Percentiles rank a stretch among this genome's conserved stretches.
Conservation (phyloP, 345 rosid genomes). For the Populus euphratica region DNA sequence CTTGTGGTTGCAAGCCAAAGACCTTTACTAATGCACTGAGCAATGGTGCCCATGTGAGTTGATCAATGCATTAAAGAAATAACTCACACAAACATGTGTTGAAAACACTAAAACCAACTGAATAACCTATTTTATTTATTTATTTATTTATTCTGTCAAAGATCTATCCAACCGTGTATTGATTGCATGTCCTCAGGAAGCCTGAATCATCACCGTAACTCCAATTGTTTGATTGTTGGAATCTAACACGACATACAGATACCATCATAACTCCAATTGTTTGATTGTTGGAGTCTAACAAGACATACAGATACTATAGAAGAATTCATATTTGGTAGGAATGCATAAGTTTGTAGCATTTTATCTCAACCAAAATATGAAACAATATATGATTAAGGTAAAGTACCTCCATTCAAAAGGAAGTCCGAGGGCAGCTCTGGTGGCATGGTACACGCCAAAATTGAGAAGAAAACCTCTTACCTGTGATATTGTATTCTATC, state of each 20-base stretch:
- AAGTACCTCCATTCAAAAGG: constrained; percentile 84
- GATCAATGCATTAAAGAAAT: neutral
- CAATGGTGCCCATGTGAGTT: neutral
- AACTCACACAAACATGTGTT: neutral
- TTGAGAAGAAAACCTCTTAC: constrained; percentile 95
- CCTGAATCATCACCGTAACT: neutral
- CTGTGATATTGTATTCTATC: constrained; percentile 34
- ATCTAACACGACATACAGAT: neutral
- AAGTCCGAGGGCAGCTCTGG: constrained; percentile 92
- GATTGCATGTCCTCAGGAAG: too few species aligned
- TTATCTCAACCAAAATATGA: constrained; percentile 5
- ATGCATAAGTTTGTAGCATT: neutral
- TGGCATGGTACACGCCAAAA: constrained; percentile 88
- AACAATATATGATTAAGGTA: neutral
- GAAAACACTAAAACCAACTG: neutral
- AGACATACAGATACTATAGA: neutral
- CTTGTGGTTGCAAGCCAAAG: neutral
- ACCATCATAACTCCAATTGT: neutral
- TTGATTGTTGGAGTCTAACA: neutral
- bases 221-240: neutral
- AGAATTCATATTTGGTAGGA: neutral
- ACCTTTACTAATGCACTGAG: neutral
- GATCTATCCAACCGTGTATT: too few species aligned
- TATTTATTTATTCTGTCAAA: too few species aligned
- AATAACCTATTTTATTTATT: too few species aligned